phyloP scores from a whole-genome alignment of 1,284 basidiomycete species.

The Ganoderma lingzhi region DNA sequence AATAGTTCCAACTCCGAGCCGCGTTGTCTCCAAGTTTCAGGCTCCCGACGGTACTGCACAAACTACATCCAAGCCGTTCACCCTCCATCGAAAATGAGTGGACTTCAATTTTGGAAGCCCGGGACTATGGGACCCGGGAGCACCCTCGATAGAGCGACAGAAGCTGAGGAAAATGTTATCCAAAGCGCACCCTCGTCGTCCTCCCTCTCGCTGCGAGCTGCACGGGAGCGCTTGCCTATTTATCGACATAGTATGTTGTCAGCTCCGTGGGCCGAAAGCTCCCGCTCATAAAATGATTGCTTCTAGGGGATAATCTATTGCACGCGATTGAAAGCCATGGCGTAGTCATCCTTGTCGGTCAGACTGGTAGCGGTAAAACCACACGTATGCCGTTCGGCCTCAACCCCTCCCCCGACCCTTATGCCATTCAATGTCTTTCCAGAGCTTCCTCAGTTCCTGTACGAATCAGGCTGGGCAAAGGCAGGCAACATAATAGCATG shows the following conservation, averaged over 20 bases:
- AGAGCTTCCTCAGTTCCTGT: slow-evolving; percentile 95
- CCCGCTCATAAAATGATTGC: not conserved
- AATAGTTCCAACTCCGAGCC: no score
- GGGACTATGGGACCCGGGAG: slow-evolving; percentile 89
- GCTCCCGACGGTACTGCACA: not conserved
- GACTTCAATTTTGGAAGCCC: slow-evolving; percentile 81
- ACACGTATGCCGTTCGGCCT: slow-evolving; percentile 73
- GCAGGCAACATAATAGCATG: slow-evolving; percentile 85
- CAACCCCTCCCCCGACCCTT: not conserved
- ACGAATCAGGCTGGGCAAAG: slow-evolving; percentile 89
- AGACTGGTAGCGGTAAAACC: slow-evolving; percentile 98
- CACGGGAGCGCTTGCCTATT: slow-evolving; percentile 87
- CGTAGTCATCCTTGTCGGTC: slow-evolving; percentile 90
- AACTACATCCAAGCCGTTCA: not conserved
- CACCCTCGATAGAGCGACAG: slow-evolving; percentile 84
- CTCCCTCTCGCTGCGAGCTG: slow-evolving; percentile 71
- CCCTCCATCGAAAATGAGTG: slow-evolving; percentile 40
- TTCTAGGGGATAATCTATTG: slow-evolving; percentile 76
- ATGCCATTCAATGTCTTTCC: slow-evolving; percentile 11
- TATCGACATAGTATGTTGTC: slow-evolving; percentile 75
- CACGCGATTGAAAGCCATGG: slow-evolving; percentile 87
- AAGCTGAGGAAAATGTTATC: slow-evolving; percentile 75
- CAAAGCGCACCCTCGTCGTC: slow-evolving; percentile 66
- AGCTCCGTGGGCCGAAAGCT: not conserved
- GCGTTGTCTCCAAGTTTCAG: not conserved